Evolutionary conservation across 2,329 filamentous ascomycete genomes (phyloP).

Genomic region (Chrysoporthe austroafricana): DNA sequence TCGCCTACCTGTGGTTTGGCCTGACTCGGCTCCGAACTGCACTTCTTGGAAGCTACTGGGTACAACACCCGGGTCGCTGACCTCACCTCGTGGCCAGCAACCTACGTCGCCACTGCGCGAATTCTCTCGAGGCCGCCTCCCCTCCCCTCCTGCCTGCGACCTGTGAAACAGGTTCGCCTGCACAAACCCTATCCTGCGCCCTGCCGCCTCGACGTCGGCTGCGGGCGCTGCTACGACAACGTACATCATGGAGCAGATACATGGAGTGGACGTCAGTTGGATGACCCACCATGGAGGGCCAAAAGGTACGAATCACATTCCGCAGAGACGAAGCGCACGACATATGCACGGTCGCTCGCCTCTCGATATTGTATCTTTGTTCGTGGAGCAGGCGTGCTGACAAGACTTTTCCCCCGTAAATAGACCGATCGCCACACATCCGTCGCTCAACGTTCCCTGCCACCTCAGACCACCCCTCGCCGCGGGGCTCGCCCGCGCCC

Average conservation of each 20-base stretch:
- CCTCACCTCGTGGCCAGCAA: background rate
- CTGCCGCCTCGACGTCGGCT: background rate
- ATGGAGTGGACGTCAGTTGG: slow-evolving; percentile 88
- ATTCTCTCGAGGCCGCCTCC: background rate
- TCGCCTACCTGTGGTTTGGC: slow-evolving; percentile 14
- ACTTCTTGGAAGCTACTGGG: slow-evolving; percentile 13
- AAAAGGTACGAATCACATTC: slow-evolving; percentile 66
- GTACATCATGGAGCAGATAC: slow-evolving; percentile 73
- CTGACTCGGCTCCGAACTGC: background rate
- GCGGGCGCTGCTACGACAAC: slow-evolving; percentile 3
- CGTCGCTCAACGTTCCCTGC: slow-evolving; percentile 33
- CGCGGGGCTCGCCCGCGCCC: slow-evolving; percentile 29
- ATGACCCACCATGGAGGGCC: slow-evolving; percentile 74
- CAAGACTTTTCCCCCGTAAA: background rate
- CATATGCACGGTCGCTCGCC: no score
- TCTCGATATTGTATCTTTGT: background rate
- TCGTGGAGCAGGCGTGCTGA: slow-evolving; percentile 16
- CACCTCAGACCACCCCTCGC: slow-evolving; percentile 23
- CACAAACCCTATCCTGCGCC: background rate
- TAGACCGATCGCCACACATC: slow-evolving; percentile 20
- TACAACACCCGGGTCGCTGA: background rate
- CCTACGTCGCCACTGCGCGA: background rate
- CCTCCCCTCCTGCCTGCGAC: background rate
- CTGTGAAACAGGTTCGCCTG: background rate
- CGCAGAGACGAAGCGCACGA: background rate